These are phyloP conservation scores for Aureobasidium sp. DNA, from an alignment of 2,329 filamentous ascomycete species.

Conservation along the genomic window DNA sequence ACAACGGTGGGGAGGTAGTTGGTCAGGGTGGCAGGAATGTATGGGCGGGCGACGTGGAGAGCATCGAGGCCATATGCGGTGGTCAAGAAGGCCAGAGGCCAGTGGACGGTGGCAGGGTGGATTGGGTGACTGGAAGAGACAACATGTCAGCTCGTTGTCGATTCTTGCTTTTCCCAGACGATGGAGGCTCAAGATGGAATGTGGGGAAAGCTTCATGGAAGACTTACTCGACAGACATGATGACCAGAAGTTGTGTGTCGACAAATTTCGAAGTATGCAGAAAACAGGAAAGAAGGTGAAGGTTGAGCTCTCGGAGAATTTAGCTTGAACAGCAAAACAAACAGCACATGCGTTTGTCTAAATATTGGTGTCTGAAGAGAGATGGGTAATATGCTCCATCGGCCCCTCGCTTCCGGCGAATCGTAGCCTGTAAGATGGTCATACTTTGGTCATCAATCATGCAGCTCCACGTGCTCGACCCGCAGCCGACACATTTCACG, in stretches of 20 bases:
- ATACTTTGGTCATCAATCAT: constrained; percentile 8
- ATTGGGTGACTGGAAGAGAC: constrained; percentile 33
- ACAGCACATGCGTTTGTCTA: constrained; percentile 1
- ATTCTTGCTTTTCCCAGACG: background rate
- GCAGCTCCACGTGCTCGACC: no score
- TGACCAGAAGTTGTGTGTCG: background rate
- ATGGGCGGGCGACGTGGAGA: constrained; percentile 31
- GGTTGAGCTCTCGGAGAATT: background rate
- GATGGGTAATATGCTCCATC: background rate
- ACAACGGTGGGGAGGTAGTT: constrained; percentile 29
- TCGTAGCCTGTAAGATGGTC: constrained; percentile 1
- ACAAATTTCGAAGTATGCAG: background rate
- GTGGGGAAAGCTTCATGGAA: background rate
- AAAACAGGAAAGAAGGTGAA: background rate
- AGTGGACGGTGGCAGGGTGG: constrained; percentile 38
- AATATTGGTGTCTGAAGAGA: background rate
- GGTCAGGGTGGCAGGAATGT: constrained; percentile 26
- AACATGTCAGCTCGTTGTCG: constrained; percentile 5
- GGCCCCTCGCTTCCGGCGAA: constrained; percentile 12
- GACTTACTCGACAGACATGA: constrained; percentile 17
- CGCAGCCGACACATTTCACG: no score
- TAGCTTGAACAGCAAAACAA: constrained; percentile 8
- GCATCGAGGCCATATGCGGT: constrained; percentile 38
- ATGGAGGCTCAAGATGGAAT: background rate
- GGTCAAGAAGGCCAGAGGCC: constrained; percentile 41